Conservation (phyloP, 1,284 basidiomycete species). For the Fistulinella staudtii region DNA sequence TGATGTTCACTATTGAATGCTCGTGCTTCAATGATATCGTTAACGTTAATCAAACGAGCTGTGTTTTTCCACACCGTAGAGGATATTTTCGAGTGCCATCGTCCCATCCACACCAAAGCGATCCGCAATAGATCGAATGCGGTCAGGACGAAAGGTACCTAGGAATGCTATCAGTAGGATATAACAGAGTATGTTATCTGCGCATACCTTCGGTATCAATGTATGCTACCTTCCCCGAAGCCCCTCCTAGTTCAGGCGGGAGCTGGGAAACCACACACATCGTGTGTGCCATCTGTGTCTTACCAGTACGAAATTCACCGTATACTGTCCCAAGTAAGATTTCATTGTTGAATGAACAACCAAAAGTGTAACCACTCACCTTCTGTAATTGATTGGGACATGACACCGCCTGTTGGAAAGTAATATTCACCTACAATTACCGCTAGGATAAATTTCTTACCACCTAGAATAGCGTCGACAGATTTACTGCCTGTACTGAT, state of each 20-base stretch:
- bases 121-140: constrained; percentile 85
- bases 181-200: neutral
- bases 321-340: constrained; percentile 48
- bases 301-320: constrained; percentile 80
- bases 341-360: neutral
- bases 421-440: neutral
- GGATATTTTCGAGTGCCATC: constrained; percentile 83
- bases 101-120: constrained; percentile 86
- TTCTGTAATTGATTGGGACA: constrained; percentile 91
- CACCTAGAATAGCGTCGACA: constrained; percentile 84
- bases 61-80: constrained; percentile 58
- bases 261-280: constrained; percentile 88
- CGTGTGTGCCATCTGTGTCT: constrained; percentile 91
- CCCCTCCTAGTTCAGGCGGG: constrained; percentile 86
- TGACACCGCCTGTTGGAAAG: constrained; percentile 61
- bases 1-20: constrained; percentile 89
- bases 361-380: constrained; percentile 41
- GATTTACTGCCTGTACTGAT: constrained; percentile 91
- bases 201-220: constrained; percentile 84
- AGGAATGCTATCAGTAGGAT: constrained; percentile 7
- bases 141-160: constrained; percentile 92
- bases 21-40: constrained; percentile 47
- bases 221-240: constrained; percentile 87
- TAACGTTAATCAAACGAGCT: neutral
- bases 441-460: constrained; percentile 37